phyloP scores from a whole-genome alignment of 495 filamentous ascomycete genomes.

The Penicillium desertorum region DNA sequence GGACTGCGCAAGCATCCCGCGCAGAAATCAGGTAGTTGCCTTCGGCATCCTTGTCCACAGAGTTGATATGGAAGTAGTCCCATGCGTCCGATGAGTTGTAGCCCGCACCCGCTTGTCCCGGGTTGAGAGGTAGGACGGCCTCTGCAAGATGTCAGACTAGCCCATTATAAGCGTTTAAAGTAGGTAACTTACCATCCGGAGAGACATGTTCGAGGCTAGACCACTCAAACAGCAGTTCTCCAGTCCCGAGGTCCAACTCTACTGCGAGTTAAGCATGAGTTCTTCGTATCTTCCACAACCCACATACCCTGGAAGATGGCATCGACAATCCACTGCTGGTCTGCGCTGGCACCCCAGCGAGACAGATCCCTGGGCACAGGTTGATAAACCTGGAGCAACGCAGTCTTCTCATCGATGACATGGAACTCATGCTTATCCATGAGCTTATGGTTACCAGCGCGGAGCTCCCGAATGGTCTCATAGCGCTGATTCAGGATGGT shows the following conservation, averaged over 20 bases:
- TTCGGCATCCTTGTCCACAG: conserved; percentile 36
- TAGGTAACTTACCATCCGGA: conserved; percentile 40
- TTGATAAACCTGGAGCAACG: conserved; percentile 43
- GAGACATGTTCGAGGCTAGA: conserved; percentile 42
- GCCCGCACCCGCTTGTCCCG: conserved; percentile 53
- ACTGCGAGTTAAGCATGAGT: background rate
- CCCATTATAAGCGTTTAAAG: background rate
- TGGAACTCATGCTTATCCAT: conserved; percentile 57
- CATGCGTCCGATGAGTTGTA: conserved; percentile 44
- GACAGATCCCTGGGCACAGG: conserved; percentile 37
- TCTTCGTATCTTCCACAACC: background rate
- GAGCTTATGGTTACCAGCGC: conserved; percentile 53
- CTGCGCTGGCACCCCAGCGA: conserved; percentile 35
- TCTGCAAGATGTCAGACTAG: conserved; percentile 29
- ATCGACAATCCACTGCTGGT: conserved; percentile 47
- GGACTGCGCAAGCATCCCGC: conserved; percentile 53
- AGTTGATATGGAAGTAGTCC: conserved; percentile 46
- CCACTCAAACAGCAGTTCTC: conserved; percentile 45
- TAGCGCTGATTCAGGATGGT: conserved; percentile 54
- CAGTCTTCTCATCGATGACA: conserved; percentile 44
- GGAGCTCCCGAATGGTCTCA: conserved; percentile 53
- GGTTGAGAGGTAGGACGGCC: conserved; percentile 51
- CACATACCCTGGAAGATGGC: conserved; percentile 42
- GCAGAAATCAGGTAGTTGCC: conserved; percentile 59
- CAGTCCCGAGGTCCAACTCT: conserved; percentile 43